Percentiles rank a stretch among this genome's conserved stretches.
Conservation (phyloP, 2,329 filamentous ascomycete species). For the Calonectria pauciramosa region DNA sequence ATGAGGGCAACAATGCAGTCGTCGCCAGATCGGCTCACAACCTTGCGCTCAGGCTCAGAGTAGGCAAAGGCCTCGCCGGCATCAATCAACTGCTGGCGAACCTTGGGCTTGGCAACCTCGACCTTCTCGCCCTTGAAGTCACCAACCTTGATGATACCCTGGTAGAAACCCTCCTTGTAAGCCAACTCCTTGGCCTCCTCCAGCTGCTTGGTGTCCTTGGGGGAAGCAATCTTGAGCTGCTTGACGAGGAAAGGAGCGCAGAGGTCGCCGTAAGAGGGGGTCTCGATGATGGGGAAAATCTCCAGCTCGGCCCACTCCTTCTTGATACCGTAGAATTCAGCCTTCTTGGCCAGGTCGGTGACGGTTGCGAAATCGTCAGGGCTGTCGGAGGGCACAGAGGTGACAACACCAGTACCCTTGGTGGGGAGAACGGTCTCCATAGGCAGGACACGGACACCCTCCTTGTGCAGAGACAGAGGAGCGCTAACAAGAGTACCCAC, state of each 20-base stretch:
- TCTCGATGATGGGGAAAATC: conserved; percentile 90
- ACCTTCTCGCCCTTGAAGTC: conserved; percentile 91
- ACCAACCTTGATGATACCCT: conserved; percentile 89
- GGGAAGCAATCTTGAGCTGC: conserved; percentile 95
- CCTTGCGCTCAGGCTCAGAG: conserved; percentile 91
- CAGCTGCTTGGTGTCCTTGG: conserved; percentile 91
- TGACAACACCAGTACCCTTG: conserved; percentile 97
- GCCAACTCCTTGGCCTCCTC: conserved; percentile 95
- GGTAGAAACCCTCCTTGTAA: conserved; percentile 98
- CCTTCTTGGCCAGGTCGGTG: conserved; percentile 91
- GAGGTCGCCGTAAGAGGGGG: conserved; percentile 87
- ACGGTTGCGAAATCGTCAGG: conserved; percentile 94
- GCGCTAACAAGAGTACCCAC: conserved; percentile 92
- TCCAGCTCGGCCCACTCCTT: conserved; percentile 96
- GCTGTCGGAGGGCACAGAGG: conserved; percentile 94
- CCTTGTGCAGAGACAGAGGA: conserved; percentile 86
- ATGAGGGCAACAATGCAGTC: conserved; percentile 94
- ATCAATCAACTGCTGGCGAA: conserved; percentile 82
- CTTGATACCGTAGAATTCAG: conserved; percentile 95
- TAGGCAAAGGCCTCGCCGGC: conserved; percentile 88
- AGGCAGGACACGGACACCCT: conserved; percentile 88
- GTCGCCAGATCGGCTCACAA: conserved; percentile 90
- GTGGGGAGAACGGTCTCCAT: conserved; percentile 95
- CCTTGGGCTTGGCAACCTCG: conserved; percentile 87
- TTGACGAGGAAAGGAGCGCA: conserved; percentile 88